Base-by-base conservation (phyloP, 1,284 basidiomycete genomes). In the Meira miltonrushii region DNA sequence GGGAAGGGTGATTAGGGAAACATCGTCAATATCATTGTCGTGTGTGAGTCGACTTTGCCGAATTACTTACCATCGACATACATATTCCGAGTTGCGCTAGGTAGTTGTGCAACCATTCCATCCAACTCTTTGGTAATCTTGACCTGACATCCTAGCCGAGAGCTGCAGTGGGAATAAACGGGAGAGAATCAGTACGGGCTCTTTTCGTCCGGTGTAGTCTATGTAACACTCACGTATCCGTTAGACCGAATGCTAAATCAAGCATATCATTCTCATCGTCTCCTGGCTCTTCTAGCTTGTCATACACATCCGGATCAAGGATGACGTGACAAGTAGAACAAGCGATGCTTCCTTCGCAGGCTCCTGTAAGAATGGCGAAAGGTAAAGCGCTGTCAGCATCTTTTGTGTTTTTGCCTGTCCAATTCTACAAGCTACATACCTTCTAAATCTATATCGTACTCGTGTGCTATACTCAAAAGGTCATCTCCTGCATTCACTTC, bases 251-350 rank as follows among this genome's bases (percentile, higher is more conserved):
- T 0, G 94, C 95, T 82, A 98, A 88, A 79, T 98, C 94, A 41
- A 98, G 83, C 93, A 97, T 97, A 55, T 78, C 78, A 49, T 79
- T 95, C 81, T 98, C 94, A 77, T 98, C 94, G 68, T 98, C 94
- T 60, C 89, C 88, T 1, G 94, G 92, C 74, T 96, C 93, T 1
- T 89, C 87, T 1, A 96, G 82, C 51, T 84, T 75, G 78, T 96
- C 90, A 77, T 91, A 97, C 61, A 87, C 83, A 69, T 91, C 86
- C 10, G 86, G 85, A 51, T 87, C 84, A 47, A 97, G 83, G 58
- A 97, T 91, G 60, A 97, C 87, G 79, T 98, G 94, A 79, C 95
- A 98, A 40, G 95, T 98, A 28, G 93, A 97, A 79, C 94, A 98
- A 19, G 94, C 95, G 57, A 96, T 86, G 0, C 91, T 95, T 50